Evolutionary conservation across 2,329 filamentous ascomycete genomes (phyloP).

Genomic region (Calcarisporium arbuscula): DNA sequence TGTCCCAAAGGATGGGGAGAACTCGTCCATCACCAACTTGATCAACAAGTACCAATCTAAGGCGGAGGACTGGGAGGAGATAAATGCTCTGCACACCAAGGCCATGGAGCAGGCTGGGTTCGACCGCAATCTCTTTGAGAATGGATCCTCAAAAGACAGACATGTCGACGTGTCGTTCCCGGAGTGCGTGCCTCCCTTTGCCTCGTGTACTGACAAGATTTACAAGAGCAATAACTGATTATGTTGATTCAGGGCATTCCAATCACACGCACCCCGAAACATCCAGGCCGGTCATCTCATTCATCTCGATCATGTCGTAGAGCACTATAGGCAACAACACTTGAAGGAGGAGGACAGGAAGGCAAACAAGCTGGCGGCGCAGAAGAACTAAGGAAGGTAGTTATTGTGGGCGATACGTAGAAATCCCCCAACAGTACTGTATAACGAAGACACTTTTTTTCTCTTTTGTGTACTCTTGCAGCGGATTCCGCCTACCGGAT

Average conservation of each 20-base stretch:
- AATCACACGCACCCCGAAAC: constrained; percentile 44
- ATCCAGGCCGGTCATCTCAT: constrained; percentile 48
- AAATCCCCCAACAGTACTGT: background rate
- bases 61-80: constrained; percentile 43
- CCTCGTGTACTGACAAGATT: background rate
- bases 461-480: background rate
- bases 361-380: constrained; percentile 37
- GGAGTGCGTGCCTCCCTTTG: constrained; percentile 41
- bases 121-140: constrained; percentile 49
- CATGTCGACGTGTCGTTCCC: constrained; percentile 49
- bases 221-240: background rate
- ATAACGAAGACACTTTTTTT: background rate
- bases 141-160: constrained; percentile 34
- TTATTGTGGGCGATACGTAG: constrained; percentile 19
- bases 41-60: constrained; percentile 41
- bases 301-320: constrained; percentile 50
- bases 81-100: constrained; percentile 46
- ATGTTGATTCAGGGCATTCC: constrained; percentile 34
- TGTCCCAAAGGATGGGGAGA: constrained; percentile 44
- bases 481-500: background rate
- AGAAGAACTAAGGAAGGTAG: constrained; percentile 32
- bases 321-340: constrained; percentile 51
- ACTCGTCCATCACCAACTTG: constrained; percentile 38
- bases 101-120: constrained; percentile 49
- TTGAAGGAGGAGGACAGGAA: constrained; percentile 50